Evolutionary conservation across 495 filamentous ascomycete genomes (phyloP).

Genomic region (Talaromyces thailandensis): DNA sequence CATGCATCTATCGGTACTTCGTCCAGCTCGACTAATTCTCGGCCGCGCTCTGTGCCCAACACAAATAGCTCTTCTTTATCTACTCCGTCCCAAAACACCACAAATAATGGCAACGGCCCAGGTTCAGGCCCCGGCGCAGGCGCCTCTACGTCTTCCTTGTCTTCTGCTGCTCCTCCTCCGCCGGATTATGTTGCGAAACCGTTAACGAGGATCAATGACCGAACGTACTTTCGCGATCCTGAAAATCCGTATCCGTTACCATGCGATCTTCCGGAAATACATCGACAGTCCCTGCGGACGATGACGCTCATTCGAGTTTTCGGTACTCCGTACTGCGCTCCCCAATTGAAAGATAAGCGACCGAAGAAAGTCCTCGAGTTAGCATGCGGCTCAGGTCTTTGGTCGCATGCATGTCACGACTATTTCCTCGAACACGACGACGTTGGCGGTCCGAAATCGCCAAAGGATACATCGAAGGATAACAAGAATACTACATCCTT

Average conservation of each 20-base stretch:
- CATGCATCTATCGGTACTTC: not conserved
- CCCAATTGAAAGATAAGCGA: conserved; percentile 51
- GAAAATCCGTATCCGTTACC: conserved; percentile 74
- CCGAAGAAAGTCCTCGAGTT: conserved; percentile 76
- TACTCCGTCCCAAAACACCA: not conserved
- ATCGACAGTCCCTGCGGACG: conserved; percentile 78
- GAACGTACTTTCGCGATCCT: conserved; percentile 72
- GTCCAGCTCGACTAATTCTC: not conserved
- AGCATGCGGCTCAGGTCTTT: conserved; percentile 81
- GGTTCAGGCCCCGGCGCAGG: not conserved
- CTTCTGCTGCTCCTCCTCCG: conserved; percentile 27
- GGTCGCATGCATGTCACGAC: conserved; percentile 78
- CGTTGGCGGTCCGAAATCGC: not conserved
- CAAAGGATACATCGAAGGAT: not conserved
- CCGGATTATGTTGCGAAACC: conserved; percentile 45
- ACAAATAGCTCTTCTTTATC: not conserved
- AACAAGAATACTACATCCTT: conserved; percentile 53
- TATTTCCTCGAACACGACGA: conserved; percentile 60
- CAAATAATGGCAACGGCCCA: not conserved
- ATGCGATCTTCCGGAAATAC: conserved; percentile 78
- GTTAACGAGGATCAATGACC: conserved; percentile 64
- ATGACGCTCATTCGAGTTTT: conserved; percentile 73
- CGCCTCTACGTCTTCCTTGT: conserved; percentile 21
- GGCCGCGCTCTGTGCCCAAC: not conserved
- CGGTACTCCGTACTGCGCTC: conserved; percentile 69